Evolutionary conservation across 176 grass and related monocot species (phyloP), one percentile per base, ranked within the genome.

Genomic region (Oryza officinalis): DNA sequence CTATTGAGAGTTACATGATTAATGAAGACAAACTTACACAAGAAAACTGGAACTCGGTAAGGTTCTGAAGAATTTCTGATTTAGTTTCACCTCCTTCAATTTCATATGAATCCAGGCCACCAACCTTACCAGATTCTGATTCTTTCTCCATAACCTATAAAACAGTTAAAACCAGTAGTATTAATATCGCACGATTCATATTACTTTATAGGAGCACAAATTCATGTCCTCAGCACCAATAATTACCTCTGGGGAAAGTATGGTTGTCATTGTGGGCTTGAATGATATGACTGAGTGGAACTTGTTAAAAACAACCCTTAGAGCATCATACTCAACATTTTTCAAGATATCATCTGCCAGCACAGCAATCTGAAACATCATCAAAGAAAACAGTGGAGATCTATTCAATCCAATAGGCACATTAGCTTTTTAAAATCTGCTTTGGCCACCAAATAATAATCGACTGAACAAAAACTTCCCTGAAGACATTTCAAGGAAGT

Each of bases 1-100:
- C 41, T 23, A 32, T 30, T 15, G 38, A 80, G 17, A 66, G 49
- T 17, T 7, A 52, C 1, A 52, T 52, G 49, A 52, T 52, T 52
- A 15, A 52, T 52, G 4, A 52, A 52, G 14, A 52, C 45, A 69
- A 25, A 84, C 86, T 94, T 91, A 97, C 95, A 79, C 95, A 97
- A 74, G 95, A 94, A 86, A 97, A 94, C 82, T 94, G 92, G 85
- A 97, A 97, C 77, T 97, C 95, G 4, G 92, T 28, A 66, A 97
- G 92, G 83, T 97, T 97, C 76, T 94, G 92, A 68, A 97, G 80
- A 63, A 97, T 90, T 89, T 97, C 95, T 83, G 95, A 92, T 91
- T 97, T 97, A 79, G 95, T 97, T 45, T 97, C 95, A 41, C 92
- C 92, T 43, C 95, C 95, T 91, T 94, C 95, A 76, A 97, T 93